Evolutionary conservation across 2,329 filamentous ascomycete genomes (phyloP).

Genomic region (Cytospora paraplurivora): DNA sequence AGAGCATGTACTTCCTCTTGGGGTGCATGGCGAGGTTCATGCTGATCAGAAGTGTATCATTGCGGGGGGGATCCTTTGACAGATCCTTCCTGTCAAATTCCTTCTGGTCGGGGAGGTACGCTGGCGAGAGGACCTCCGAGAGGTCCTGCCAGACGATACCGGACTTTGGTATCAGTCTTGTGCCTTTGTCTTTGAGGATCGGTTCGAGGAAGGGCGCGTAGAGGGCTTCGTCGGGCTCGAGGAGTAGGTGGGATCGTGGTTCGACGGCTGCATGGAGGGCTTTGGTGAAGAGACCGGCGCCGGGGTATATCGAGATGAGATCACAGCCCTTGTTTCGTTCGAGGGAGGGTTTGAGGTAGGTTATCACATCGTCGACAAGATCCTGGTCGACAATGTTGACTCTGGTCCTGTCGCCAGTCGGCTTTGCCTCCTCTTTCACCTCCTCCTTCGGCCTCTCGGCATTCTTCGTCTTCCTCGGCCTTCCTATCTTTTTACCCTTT

Average conservation of each 20-base stretch:
- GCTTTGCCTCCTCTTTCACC: slow-evolving; percentile 1
- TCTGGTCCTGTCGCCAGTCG: slow-evolving; percentile 42
- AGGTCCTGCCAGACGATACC: slow-evolving; percentile 65
- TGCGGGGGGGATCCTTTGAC: slow-evolving; percentile 48
- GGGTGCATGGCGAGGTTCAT: slow-evolving; percentile 65
- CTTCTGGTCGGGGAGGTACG: slow-evolving; percentile 58
- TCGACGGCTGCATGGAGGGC: slow-evolving; percentile 74
- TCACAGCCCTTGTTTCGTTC: slow-evolving; percentile 75
- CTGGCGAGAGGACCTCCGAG: slow-evolving; percentile 51
- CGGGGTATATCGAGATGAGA: slow-evolving; percentile 84
- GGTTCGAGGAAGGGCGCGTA: slow-evolving; percentile 65
- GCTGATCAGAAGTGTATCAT: slow-evolving; percentile 73
- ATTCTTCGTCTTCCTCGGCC: slow-evolving; percentile 6
- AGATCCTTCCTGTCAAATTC: slow-evolving; percentile 38
- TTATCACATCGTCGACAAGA: slow-evolving; percentile 63
- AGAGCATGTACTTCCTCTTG: slow-evolving; percentile 51
- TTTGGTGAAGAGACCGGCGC: slow-evolving; percentile 74
- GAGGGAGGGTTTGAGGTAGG: slow-evolving; percentile 70
- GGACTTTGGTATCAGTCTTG: slow-evolving; percentile 55
- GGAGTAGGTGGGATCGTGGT: slow-evolving; percentile 79
- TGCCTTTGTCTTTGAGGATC: slow-evolving; percentile 53
- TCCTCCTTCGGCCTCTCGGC: background rate
- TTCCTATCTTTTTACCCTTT: background rate
- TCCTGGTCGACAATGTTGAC: slow-evolving; percentile 56
- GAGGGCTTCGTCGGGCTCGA: slow-evolving; percentile 67